phyloP scores from a whole-genome alignment of 2,329 filamentous ascomycete genomes.

The Fusarium torreyae region DNA sequence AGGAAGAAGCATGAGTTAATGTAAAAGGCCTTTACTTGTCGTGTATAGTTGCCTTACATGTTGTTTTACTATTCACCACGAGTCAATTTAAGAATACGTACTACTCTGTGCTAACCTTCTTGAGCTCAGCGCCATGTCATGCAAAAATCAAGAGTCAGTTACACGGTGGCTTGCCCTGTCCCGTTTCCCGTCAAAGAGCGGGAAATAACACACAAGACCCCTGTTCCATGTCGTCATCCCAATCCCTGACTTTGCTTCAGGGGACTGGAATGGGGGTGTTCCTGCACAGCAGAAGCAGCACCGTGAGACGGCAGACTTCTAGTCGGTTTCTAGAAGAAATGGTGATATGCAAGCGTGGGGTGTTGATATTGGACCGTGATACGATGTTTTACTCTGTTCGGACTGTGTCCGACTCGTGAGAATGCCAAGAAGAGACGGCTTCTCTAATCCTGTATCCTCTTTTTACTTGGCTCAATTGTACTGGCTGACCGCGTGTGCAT shows the following conservation, averaged over 20 bases:
- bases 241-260: slow-evolving; percentile 29
- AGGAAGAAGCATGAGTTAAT: not conserved
- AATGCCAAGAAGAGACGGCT: slow-evolving; percentile 21
- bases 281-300: not conserved
- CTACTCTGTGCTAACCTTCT: not conserved
- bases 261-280: not conserved
- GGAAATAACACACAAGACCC: slow-evolving; percentile 24
- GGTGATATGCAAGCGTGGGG: slow-evolving; percentile 10
- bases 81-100: slow-evolving; percentile 9
- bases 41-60: not conserved
- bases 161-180: slow-evolving; percentile 1
- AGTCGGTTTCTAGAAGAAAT: slow-evolving; percentile 46
- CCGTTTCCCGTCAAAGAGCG: not conserved
- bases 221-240: slow-evolving; percentile 36
- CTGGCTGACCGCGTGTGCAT: slow-evolving; percentile 9
- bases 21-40: not conserved
- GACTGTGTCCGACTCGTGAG: slow-evolving; percentile 31
- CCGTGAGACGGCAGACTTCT: slow-evolving; percentile 27
- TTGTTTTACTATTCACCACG: not conserved
- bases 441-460: not conserved
- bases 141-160: slow-evolving; percentile 27
- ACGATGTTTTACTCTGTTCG: slow-evolving; percentile 11
- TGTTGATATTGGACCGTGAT: slow-evolving; percentile 11
- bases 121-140: slow-evolving; percentile 9
- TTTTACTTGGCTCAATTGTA: no score